Evolutionary conservation across 805 yeast genomes (phyloP), one percentile per base, ranked within the genome.

Genomic region (Pichia gijzeniarum): DNA sequence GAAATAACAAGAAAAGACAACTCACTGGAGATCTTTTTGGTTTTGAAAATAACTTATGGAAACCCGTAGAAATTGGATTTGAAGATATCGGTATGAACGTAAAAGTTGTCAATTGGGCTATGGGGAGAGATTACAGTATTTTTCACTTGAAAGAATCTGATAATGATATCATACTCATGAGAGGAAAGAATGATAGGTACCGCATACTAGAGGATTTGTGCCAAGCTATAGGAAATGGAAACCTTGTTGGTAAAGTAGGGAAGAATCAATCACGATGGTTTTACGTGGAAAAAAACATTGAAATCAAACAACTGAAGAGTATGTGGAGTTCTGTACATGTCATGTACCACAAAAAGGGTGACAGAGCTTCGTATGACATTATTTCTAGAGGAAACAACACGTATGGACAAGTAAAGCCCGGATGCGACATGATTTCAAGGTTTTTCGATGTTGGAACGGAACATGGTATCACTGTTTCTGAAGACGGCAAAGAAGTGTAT

Each of bases 261-360:
- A 19, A 13, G 2, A 41, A 20, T 17, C 37, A 28, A 12, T 30
- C 45, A 21, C 16, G 38, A 20, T 37, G 21, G 34, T 45, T 45
- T 25, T 3, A 8, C 4, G 35, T 45, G 18, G 21, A 20, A 13
- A 13, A 32, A 2, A 7, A 12, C 10, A 31, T 41, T 1, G 9
- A 40, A 9, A 37, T 48, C 21, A 25, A 57, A 3, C 51, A 61
- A 12, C 54, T 77, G 36, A 60, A 67, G 35, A 51, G 79, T 9
- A 87, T 90, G 85, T 88, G 96, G 96, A 74, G 91, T 0, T 82
- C 95, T 0, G 48, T 84, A 0, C 95, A 86, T 61, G 48, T 78
- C 1, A 33, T 69, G 32, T 35, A 16, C 16, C 13, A 20, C 2
- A 30, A 36, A 31, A 32, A 48, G 41, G 30, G 20, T n/a, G 17